Conservation (phyloP, 345 rosid species). For the Euphorbia lathyris region DNA sequence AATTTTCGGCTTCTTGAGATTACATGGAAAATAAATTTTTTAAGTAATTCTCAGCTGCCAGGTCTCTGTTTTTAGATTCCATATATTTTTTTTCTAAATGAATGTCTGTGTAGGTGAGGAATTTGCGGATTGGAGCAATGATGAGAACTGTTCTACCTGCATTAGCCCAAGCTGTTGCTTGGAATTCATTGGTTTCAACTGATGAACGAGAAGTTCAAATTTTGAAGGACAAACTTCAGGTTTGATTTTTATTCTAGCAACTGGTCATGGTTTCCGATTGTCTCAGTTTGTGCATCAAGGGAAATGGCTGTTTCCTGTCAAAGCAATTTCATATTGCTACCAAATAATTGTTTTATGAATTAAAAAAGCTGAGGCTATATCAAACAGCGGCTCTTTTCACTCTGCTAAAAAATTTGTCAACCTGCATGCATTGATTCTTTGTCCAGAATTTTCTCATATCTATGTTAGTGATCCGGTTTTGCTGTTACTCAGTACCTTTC, state of each 20-base stretch:
- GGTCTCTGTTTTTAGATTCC: slow-evolving; percentile 4
- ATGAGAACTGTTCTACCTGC: slow-evolving; percentile 88
- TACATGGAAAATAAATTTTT: background rate
- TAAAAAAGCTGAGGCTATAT: background rate
- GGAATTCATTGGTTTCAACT: slow-evolving; percentile 45
- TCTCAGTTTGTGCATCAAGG: background rate
- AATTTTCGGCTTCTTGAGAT: background rate
- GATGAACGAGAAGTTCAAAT: slow-evolving; percentile 37
- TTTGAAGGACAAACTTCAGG: slow-evolving; percentile 72
- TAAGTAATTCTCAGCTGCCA: background rate
- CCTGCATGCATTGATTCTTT: background rate
- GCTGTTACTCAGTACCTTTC: slow-evolving; percentile 51
- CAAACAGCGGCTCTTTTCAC: background rate
- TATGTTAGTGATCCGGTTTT: slow-evolving; percentile 16
- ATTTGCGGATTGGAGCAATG: slow-evolving; percentile 92
- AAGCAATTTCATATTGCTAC: background rate
- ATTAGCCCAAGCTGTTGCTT: slow-evolving; percentile 72
- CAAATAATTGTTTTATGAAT: background rate
- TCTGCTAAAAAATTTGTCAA: background rate
- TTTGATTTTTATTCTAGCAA: slow-evolving; percentile 14
- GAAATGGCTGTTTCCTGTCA: background rate
- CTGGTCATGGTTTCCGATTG: background rate
- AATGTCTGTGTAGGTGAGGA: slow-evolving; percentile 51
- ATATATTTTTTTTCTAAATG: slow-evolving; percentile 2
- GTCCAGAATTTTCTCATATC: background rate